phyloP scores from a whole-genome alignment of 805 yeast genomes.

The Sugiyamaella marilandica region DNA sequence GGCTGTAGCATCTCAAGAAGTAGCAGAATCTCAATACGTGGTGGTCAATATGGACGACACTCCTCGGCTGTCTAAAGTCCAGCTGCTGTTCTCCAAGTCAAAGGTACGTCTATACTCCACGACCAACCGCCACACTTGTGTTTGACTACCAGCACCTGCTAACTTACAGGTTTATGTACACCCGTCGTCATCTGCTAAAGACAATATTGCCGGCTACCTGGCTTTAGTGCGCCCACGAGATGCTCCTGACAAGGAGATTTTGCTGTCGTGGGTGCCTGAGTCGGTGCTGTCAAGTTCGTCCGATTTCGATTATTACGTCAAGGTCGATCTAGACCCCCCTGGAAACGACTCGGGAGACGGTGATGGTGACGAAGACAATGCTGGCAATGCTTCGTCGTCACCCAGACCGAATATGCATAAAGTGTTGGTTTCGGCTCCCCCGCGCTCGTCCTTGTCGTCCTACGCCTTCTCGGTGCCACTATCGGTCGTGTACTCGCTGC shows the following conservation, averaged over 20 bases:
- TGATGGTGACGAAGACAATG: constrained; percentile 14
- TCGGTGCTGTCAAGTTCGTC: constrained; percentile 39
- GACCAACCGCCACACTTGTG: too few relatives aligned
- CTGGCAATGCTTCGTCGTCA: constrained; percentile 7
- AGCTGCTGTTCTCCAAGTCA: constrained; percentile 37
- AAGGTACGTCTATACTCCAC: constrained; percentile 19
- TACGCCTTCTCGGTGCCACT: constrained; percentile 67
- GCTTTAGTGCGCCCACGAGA: constrained; percentile 52
- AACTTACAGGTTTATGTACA: constrained; percentile 60
- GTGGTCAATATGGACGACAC: constrained; percentile 1
- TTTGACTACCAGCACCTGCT: neutral
- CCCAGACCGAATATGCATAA: constrained; percentile 8
- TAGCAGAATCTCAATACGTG: constrained; percentile 2
- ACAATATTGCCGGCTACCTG: constrained; percentile 76
- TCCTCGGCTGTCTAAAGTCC: constrained; percentile 19
- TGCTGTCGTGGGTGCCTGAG: constrained; percentile 64
- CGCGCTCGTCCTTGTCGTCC: constrained; percentile 47
- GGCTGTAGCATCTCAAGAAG: neutral
- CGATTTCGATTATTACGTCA: constrained; percentile 44
- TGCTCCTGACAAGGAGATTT: constrained; percentile 45
- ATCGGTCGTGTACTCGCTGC: constrained; percentile 66
- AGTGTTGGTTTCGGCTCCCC: constrained; percentile 48
- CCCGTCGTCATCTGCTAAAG: constrained; percentile 65
- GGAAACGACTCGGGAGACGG: neutral
- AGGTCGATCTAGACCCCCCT: constrained; percentile 44